These are phyloP conservation scores for Mallotus repandus DNA, from an alignment of 441 rosid genomes.

Conservation along the genomic window DNA sequence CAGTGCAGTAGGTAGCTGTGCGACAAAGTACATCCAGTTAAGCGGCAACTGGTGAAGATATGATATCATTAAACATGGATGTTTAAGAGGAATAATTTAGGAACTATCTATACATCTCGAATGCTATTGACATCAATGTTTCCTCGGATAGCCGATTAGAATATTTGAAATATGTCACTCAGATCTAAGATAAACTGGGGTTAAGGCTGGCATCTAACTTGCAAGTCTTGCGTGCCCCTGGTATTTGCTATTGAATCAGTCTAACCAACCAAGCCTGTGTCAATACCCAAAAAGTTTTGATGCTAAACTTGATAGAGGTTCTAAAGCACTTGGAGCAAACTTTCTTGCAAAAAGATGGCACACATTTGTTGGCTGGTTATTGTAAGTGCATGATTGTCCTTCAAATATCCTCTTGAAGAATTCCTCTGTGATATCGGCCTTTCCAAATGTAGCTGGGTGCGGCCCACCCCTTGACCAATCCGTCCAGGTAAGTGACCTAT, in stretches of 20 bases:
- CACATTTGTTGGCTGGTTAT: constrained; percentile 43
- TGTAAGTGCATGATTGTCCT: constrained; percentile 51
- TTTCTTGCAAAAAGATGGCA: constrained; percentile 84
- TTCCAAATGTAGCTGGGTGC: constrained; percentile 78
- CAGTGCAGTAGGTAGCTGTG: not conserved
- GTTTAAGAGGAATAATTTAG: constrained; percentile 2
- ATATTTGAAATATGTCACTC: constrained; percentile 7
- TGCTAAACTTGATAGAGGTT: constrained; percentile 54
- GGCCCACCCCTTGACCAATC: constrained; percentile 98
- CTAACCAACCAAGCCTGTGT: constrained; percentile 4
- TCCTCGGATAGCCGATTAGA: not conserved
- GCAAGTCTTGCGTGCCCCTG: not conserved
- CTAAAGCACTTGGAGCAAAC: constrained; percentile 82
- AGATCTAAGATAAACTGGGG: not conserved
- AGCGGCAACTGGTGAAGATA: not conserved
- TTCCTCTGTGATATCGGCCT: constrained; percentile 46
- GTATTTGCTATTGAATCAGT: not conserved
- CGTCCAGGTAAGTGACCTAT: constrained; percentile 71
- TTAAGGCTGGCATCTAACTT: not conserved
- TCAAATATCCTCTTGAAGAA: constrained; percentile 52
- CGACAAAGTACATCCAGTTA: not conserved
- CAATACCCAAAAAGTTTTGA: constrained; percentile 52
- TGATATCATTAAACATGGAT: constrained; percentile 7
- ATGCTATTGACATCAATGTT: constrained; percentile 2
- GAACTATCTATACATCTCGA: constrained; percentile 19